Percentiles rank a stretch among this genome's conserved stretches.
These are phyloP conservation scores for Euphrasia arctica DNA, from an alignment of 305 asterid genomes.

Conservation along the genomic window DNA sequence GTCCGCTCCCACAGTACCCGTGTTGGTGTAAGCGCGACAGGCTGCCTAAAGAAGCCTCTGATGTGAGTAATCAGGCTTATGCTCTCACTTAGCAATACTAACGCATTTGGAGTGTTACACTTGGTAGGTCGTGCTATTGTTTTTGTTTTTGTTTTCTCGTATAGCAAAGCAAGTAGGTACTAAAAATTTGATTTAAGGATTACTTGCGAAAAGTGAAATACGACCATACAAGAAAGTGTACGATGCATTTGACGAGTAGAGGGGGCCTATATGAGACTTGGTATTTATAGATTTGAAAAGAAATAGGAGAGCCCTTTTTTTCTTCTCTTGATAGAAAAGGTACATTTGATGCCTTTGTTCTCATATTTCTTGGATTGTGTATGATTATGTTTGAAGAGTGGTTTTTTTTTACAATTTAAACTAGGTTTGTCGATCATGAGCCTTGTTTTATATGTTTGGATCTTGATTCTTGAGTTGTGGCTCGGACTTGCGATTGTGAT, in stretches of 20 bases:
- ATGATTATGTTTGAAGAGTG: background rate
- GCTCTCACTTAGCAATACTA: slow-evolving; percentile 6
- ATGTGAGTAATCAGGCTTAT: slow-evolving; percentile 24
- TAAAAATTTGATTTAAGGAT: background rate
- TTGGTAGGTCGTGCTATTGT: background rate
- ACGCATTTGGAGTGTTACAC: slow-evolving; percentile 16
- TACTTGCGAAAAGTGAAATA: slow-evolving; percentile 15
- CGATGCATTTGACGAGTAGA: slow-evolving; percentile 19
- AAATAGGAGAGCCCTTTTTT: slow-evolving; percentile 8
- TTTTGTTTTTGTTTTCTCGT: slow-evolving; percentile 19
- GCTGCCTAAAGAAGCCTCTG: slow-evolving; percentile 24
- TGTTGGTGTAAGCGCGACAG: slow-evolving; percentile 66
- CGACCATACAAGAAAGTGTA: slow-evolving; percentile 19
- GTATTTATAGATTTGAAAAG: slow-evolving; percentile 21
- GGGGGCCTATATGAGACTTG: slow-evolving; percentile 5
- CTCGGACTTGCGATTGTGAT: background rate
- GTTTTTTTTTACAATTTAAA: background rate
- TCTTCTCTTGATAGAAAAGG: slow-evolving; percentile 11
- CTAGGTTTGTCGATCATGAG: background rate
- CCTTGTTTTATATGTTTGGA: background rate
- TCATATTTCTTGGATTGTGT: background rate
- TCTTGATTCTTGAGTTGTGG: background rate
- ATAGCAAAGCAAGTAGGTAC: slow-evolving; percentile 20
- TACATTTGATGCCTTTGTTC: slow-evolving; percentile 8
- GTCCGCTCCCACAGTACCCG: slow-evolving; percentile 46